phyloP scores from a whole-genome alignment of 305 asterid genomes.

The Monarda citriodora region DNA sequence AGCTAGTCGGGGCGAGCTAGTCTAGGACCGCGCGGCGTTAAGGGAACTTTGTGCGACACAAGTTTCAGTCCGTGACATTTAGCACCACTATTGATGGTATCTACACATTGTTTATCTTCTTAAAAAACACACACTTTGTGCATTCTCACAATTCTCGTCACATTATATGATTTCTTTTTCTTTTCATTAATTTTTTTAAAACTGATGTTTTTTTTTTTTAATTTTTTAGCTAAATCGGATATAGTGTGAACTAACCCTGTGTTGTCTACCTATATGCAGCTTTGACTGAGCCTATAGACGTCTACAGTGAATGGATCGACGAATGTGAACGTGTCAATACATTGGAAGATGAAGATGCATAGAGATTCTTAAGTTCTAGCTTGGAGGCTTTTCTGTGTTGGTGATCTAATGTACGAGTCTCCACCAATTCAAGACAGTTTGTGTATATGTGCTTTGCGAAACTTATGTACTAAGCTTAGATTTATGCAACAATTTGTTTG shows the following conservation, averaged over 20 bases:
- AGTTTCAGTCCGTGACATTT: no score
- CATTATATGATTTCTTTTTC: no score
- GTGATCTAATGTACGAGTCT: background rate
- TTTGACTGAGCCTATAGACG: conserved; percentile 74
- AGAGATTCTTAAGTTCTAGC: background rate
- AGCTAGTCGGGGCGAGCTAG: no score
- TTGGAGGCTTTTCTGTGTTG: background rate
- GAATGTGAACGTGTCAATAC: conserved; percentile 93
- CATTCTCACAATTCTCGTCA: background rate
- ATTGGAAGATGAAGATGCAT: conserved; percentile 70
- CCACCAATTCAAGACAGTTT: background rate
- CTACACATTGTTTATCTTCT: conserved; percentile 3
- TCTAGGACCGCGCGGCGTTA: no score
- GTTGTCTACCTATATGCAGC: conserved; percentile 39
- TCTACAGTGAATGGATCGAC: conserved; percentile 98
- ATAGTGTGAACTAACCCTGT: conserved; percentile 11
- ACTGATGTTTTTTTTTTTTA: no score
- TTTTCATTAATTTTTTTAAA: no score
- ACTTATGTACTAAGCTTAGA: background rate
- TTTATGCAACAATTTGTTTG: conserved; percentile 4
- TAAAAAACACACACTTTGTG: background rate
- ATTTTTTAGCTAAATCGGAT: background rate
- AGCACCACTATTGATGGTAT: conserved; percentile 78
- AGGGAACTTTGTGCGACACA: no score
- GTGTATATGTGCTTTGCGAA: conserved; percentile 12